These are phyloP conservation scores for Monosporascus sp. DNA, from an alignment of 2,329 filamentous ascomycete species.

Conservation along the genomic window DNA sequence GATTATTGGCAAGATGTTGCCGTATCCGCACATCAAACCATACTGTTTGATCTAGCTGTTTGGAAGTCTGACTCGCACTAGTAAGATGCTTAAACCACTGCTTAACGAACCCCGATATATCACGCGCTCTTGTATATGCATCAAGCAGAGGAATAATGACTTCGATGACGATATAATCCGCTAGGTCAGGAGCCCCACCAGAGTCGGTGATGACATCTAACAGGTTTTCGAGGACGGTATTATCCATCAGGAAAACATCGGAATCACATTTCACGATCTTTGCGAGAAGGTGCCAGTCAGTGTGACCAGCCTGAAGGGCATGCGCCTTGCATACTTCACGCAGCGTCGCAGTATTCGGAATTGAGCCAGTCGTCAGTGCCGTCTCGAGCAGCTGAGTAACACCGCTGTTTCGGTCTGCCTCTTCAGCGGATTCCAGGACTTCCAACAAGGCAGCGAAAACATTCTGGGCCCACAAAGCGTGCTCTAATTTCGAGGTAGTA, in stretches of 20 bases:
- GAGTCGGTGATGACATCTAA: constrained; percentile 26
- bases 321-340: constrained; percentile 24
- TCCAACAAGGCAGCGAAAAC: constrained; percentile 20
- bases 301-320: constrained; percentile 17
- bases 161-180: constrained; percentile 23
- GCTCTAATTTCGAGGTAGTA: constrained; percentile 23
- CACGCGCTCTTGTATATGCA: constrained; percentile 34
- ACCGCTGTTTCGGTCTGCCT: constrained; percentile 17
- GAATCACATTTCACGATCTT: constrained; percentile 39
- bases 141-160: constrained; percentile 34
- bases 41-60: constrained; percentile 13
- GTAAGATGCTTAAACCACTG: constrained; percentile 29
- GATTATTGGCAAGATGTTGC: constrained; percentile 18
- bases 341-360: constrained; percentile 27
- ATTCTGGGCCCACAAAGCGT: constrained; percentile 20
- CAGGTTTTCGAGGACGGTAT: constrained; percentile 24
- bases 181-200: constrained; percentile 12
- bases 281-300: constrained; percentile 35
- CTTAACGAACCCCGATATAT: constrained; percentile 32
- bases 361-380: constrained; percentile 27
- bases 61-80: constrained; percentile 3
- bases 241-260: constrained; percentile 36
- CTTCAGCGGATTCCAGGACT: constrained; percentile 9
- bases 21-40: constrained; percentile 23
- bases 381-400: constrained; percentile 27